These are phyloP conservation scores for Tulasnella sp. DNA, from an alignment of 768 basidiomycete genomes.

Conservation along the genomic window DNA sequence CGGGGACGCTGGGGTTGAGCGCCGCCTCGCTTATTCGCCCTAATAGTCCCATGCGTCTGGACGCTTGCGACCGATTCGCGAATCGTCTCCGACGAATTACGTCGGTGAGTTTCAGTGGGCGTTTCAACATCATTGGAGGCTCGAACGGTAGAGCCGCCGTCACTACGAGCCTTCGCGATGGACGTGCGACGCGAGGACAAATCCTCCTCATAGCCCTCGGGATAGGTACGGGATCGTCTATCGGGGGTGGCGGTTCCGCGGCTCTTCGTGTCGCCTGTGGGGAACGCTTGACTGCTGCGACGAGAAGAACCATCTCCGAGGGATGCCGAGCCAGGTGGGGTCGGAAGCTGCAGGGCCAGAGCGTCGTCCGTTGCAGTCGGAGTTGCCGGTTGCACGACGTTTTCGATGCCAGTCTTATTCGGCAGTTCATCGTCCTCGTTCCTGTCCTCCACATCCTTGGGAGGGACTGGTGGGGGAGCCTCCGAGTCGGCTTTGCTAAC, in stretches of 20 bases:
- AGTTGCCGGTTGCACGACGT: constrained; percentile 2
- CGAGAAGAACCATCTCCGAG: not conserved
- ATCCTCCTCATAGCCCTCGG: not conserved
- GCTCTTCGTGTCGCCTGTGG: not conserved
- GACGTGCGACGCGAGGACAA: not conserved
- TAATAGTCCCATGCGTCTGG: not conserved
- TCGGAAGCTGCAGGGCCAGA: not conserved
- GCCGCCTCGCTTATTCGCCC: not conserved
- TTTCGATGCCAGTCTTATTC: not conserved
- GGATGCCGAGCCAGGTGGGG: not conserved
- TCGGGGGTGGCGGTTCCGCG: not conserved
- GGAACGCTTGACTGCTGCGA: not conserved
- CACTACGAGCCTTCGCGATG: not conserved
- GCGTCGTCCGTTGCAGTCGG: not conserved
- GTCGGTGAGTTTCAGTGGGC: not conserved
- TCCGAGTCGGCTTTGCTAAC: not conserved
- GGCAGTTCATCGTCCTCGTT: not conserved
- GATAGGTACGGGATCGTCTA: not conserved
- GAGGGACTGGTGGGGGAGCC: not conserved
- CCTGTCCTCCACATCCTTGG: not conserved
- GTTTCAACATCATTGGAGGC: not conserved
- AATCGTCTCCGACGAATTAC: constrained; percentile 30
- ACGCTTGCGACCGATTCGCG: constrained; percentile 21
- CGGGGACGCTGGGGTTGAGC: not conserved
- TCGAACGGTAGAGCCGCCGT: constrained; percentile 13